These are phyloP conservation scores for Furcasterigmium furcatum DNA, from an alignment of 2,329 filamentous ascomycete species.

Conservation along the genomic window DNA sequence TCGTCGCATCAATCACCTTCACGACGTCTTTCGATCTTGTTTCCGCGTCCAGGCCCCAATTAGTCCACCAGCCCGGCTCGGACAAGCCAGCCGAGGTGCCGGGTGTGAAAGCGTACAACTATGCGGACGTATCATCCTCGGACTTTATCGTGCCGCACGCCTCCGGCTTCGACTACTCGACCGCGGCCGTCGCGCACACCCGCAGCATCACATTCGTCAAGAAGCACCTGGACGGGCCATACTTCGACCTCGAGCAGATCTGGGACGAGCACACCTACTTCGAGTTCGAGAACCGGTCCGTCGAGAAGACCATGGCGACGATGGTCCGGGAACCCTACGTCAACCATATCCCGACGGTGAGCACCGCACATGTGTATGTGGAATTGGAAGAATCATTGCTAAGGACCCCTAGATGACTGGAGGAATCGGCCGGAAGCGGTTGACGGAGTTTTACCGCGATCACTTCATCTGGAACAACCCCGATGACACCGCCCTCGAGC, in stretches of 20 bases:
- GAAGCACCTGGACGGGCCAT: conserved; percentile 56
- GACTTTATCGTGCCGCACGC: conserved; percentile 47
- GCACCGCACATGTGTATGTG: background rate
- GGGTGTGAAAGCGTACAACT: conserved; percentile 30
- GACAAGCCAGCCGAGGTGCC: conserved; percentile 6
- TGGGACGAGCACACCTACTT: conserved; percentile 77
- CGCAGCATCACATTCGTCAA: conserved; percentile 65
- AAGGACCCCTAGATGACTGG: conserved; percentile 48
- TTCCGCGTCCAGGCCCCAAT: conserved; percentile 4
- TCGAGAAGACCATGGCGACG: conserved; percentile 73
- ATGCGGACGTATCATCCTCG: conserved; percentile 28
- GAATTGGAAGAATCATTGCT: background rate
- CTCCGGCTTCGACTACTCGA: conserved; percentile 44
- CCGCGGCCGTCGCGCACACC: conserved; percentile 63
- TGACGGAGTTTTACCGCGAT: conserved; percentile 67
- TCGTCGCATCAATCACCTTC: conserved; percentile 18
- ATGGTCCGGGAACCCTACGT: conserved; percentile 80
- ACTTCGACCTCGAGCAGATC: conserved; percentile 71
- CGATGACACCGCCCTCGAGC: conserved; percentile 61
- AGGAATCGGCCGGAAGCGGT: conserved; percentile 60
- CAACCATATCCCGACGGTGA: conserved; percentile 67
- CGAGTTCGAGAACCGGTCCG: conserved; percentile 67
- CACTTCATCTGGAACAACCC: conserved; percentile 77
- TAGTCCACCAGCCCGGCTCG: conserved; percentile 14
- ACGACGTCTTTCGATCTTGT: conserved; percentile 1